These are phyloP conservation scores for Penicillium ucsense DNA, from an alignment of 495 filamentous ascomycete species.

Conservation along the genomic window DNA sequence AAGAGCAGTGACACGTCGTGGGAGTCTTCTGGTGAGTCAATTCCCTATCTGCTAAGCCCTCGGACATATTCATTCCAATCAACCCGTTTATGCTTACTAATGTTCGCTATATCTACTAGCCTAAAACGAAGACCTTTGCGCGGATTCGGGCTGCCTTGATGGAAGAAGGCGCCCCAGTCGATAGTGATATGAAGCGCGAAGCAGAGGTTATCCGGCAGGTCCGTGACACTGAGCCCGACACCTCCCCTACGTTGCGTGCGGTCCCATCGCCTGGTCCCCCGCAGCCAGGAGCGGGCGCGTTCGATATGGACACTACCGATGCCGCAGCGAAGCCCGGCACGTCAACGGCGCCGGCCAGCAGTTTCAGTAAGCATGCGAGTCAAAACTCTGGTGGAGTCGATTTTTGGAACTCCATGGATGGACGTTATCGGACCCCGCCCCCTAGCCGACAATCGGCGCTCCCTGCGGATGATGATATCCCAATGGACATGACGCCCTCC, in stretches of 20 bases:
- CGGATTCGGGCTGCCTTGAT: constrained; percentile 80
- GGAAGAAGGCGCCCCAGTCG: constrained; percentile 79
- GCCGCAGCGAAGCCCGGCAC: constrained; percentile 46
- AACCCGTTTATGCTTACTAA: not conserved
- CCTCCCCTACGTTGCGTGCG: constrained; percentile 25
- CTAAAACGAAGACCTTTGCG: constrained; percentile 91
- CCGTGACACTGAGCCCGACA: constrained; percentile 56
- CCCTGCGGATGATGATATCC: constrained; percentile 62
- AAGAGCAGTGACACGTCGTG: constrained; percentile 69
- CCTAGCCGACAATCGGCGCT: constrained; percentile 49
- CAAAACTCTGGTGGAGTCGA: constrained; percentile 60
- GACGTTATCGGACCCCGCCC: constrained; percentile 54
- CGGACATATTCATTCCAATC: not conserved
- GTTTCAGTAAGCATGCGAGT: constrained; percentile 63
- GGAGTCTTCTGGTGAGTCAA: constrained; percentile 69
- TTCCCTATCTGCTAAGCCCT: no score
- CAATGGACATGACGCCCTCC: constrained; percentile 65
- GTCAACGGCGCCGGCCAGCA: constrained; percentile 44
- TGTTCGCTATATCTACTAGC: constrained; percentile 34
- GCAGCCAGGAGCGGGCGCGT: constrained; percentile 28
- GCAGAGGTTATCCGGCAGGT: constrained; percentile 92
- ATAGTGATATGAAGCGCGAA: constrained; percentile 82
- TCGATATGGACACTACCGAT: constrained; percentile 51
- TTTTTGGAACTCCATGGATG: constrained; percentile 74
- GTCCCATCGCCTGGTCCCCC: constrained; percentile 39